phyloP scores from a whole-genome alignment of 2,329 filamentous ascomycete species.

The Nothopassalora personata region DNA sequence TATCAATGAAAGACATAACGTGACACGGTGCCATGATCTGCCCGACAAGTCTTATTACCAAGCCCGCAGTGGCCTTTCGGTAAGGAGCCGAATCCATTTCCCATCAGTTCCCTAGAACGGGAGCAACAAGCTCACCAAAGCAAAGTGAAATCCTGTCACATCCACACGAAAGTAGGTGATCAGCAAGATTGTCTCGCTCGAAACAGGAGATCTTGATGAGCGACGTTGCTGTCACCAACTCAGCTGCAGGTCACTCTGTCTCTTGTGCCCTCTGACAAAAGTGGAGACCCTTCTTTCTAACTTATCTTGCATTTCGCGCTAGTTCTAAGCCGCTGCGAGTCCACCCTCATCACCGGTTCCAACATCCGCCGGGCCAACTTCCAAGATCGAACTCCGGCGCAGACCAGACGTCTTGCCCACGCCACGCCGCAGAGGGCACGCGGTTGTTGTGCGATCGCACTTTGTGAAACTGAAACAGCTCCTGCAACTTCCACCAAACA shows the following conservation, averaged over 20 bases:
- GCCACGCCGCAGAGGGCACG: background rate
- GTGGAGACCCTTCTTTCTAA: background rate
- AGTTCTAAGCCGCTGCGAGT: slow-evolving; percentile 5
- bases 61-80: background rate
- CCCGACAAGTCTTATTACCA: background rate
- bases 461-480: too few species aligned
- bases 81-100: background rate
- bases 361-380: background rate
- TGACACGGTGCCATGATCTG: background rate
- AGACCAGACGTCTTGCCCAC: background rate
- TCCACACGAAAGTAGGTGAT: background rate
- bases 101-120: background rate
- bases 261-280: background rate
- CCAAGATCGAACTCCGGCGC: background rate
- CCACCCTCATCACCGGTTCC: background rate
- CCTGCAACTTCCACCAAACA: too few species aligned
- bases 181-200: background rate
- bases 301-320: background rate
- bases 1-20: background rate
- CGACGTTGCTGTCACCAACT: background rate
- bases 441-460: too few species aligned
- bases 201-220: background rate
- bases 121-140: background rate
- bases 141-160: background rate
- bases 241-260: background rate